Conservation (phyloP, 331 rosid genomes). For the Erythrophleum ivorense region DNA sequence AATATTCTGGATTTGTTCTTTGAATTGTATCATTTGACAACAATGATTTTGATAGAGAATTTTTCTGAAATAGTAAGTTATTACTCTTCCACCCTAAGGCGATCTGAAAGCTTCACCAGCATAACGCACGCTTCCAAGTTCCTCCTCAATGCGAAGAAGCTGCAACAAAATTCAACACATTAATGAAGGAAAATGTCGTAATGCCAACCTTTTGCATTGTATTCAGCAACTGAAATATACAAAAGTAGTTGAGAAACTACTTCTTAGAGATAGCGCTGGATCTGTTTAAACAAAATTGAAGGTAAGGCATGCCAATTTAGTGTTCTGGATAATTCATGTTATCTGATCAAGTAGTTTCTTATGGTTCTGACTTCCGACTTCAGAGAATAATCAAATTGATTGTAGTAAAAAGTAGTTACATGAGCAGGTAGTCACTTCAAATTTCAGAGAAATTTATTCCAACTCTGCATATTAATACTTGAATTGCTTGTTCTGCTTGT, state of each 20-base stretch:
- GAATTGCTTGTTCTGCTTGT: constrained; percentile 9
- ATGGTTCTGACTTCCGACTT: not conserved
- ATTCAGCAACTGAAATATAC: not conserved
- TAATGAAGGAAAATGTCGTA: constrained; percentile 1
- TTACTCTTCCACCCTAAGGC: constrained; percentile 50
- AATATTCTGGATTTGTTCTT: constrained; percentile 31
- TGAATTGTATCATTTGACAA: constrained; percentile 29
- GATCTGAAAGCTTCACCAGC: constrained; percentile 97
- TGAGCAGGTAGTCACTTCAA: not conserved
- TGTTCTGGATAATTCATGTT: not conserved
- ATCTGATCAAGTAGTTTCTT: not conserved
- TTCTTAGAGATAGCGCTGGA: not conserved
- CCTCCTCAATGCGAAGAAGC: constrained; percentile 99
- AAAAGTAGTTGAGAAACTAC: not conserved
- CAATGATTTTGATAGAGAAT: constrained; percentile 19
- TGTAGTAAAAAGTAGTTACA: not conserved
- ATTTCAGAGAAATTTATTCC: not conserved
- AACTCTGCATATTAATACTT: not conserved
- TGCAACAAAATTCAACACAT: constrained; percentile 51
- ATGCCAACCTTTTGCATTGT: constrained; percentile 13
- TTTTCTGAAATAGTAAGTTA: constrained; percentile 13
- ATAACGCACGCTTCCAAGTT: constrained; percentile 82
- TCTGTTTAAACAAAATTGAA: constrained; percentile 1
- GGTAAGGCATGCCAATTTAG: not conserved
- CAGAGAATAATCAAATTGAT: constrained; percentile 6